phyloP scores from a whole-genome alignment of 2,329 filamentous ascomycete species.

The Thielaviopsis ethacetica region DNA sequence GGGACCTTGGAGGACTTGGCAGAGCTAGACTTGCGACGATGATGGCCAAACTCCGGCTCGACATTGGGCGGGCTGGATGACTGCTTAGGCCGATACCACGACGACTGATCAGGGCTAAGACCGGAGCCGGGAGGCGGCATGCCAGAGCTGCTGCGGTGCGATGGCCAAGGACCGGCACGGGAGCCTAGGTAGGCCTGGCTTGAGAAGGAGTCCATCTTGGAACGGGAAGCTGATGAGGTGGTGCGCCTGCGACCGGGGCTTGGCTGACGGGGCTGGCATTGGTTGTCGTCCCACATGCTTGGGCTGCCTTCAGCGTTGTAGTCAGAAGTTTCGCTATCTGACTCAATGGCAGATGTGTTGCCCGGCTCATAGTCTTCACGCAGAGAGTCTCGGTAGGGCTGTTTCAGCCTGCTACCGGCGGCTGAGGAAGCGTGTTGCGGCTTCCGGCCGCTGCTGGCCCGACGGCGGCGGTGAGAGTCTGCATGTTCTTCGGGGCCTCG shows the following conservation, averaged over 20 bases:
- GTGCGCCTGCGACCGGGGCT: not conserved
- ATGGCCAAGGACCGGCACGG: not conserved
- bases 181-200: not conserved
- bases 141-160: not conserved
- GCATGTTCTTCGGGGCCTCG: slow-evolving; percentile 3
- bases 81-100: not conserved
- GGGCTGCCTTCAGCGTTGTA: not conserved
- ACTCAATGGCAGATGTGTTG: slow-evolving; percentile 1
- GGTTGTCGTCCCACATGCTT: not conserved
- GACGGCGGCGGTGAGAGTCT: not conserved
- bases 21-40: slow-evolving; percentile 4
- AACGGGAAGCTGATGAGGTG: not conserved
- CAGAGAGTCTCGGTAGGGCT: not conserved
- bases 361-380: slow-evolving; percentile 1
- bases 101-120: not conserved
- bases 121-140: not conserved
- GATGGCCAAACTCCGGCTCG: not conserved
- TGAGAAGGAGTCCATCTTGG: not conserved
- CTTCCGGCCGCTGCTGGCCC: not conserved
- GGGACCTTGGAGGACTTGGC: not conserved
- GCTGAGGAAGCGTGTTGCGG: not conserved
- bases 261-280: not conserved
- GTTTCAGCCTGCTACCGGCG: not conserved
- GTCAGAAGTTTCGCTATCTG: not conserved
- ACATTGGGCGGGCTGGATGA: slow-evolving; percentile 3